Evolutionary conservation across 2,329 filamentous ascomycete species (phyloP).

Genomic region (Alternaria gaisen): DNA sequence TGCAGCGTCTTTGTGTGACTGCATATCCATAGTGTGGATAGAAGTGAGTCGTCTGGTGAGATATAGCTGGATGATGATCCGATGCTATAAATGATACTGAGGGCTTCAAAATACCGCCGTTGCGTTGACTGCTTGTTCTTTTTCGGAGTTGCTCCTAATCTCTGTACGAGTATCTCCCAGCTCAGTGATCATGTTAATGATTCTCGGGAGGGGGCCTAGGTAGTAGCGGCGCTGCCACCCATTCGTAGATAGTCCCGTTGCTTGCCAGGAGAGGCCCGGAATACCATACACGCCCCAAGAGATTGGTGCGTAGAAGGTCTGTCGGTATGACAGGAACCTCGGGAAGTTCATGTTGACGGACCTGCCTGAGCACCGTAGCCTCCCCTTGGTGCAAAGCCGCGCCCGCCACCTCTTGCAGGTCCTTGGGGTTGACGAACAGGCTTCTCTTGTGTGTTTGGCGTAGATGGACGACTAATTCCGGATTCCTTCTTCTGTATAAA

Average conservation of each 20-base stretch:
- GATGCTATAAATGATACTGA: background rate
- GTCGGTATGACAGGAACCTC: background rate
- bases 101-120: background rate
- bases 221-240: background rate
- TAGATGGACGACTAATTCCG: conserved; percentile 58
- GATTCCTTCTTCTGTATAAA: conserved; percentile 56
- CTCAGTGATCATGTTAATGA: background rate
- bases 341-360: conserved; percentile 25
- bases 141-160: background rate
- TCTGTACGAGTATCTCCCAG: background rate
- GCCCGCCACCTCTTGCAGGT: conserved; percentile 78
- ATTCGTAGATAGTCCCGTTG: background rate
- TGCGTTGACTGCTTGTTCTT: background rate
- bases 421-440: conserved; percentile 78
- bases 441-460: conserved; percentile 70
- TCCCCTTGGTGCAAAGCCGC: conserved; percentile 76
- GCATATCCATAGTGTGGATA: background rate
- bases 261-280: background rate
- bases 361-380: conserved; percentile 23
- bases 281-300: background rate
- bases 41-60: background rate
- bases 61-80: background rate
- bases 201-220: background rate
- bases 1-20: background rate
- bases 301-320: background rate